Percentiles rank a stretch among this genome's conserved stretches.
Conservation (phyloP, 2,329 filamentous ascomycete species). For the Penicillium sp. region DNA sequence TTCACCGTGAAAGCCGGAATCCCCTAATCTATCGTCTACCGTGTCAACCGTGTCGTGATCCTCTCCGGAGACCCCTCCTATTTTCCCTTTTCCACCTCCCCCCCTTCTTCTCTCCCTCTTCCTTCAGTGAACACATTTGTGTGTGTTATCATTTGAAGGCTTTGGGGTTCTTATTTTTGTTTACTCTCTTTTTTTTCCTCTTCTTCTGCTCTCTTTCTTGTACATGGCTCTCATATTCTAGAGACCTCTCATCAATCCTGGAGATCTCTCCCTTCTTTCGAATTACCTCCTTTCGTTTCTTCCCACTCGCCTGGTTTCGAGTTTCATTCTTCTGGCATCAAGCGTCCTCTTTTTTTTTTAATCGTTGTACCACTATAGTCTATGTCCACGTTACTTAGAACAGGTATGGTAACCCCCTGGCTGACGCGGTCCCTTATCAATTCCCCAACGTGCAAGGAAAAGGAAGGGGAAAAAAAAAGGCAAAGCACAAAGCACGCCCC, state of each 20-base stretch:
- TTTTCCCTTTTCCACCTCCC: slow-evolving; percentile 21
- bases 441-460: slow-evolving; percentile 6
- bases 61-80: slow-evolving; percentile 14
- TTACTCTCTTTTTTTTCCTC: slow-evolving; percentile 13
- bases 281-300: slow-evolving; percentile 22
- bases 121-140: slow-evolving; percentile 27
- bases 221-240: slow-evolving; percentile 36
- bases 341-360: slow-evolving; percentile 30
- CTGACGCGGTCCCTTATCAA: slow-evolving; percentile 23
- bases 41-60: not conserved
- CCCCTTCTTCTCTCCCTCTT: slow-evolving; percentile 12
- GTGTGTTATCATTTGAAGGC: slow-evolving; percentile 32
- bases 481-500: not conserved
- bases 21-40: slow-evolving; percentile 25
- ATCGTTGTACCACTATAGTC: slow-evolving; percentile 36
- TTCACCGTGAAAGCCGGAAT: slow-evolving; percentile 6
- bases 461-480: slow-evolving; percentile 14
- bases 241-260: slow-evolving; percentile 26
- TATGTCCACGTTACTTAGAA: slow-evolving; percentile 31
- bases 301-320: slow-evolving; percentile 27
- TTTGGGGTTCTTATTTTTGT: slow-evolving; percentile 22
- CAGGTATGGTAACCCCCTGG: slow-evolving; percentile 30
- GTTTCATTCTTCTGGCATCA: slow-evolving; percentile 25
- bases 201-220: slow-evolving; percentile 23
- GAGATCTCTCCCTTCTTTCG: slow-evolving; percentile 23